Evolutionary conservation across 2,329 filamentous ascomycete genomes (phyloP), one percentile per base, ranked within the genome.

Genomic region (Clarireedia sp.): DNA sequence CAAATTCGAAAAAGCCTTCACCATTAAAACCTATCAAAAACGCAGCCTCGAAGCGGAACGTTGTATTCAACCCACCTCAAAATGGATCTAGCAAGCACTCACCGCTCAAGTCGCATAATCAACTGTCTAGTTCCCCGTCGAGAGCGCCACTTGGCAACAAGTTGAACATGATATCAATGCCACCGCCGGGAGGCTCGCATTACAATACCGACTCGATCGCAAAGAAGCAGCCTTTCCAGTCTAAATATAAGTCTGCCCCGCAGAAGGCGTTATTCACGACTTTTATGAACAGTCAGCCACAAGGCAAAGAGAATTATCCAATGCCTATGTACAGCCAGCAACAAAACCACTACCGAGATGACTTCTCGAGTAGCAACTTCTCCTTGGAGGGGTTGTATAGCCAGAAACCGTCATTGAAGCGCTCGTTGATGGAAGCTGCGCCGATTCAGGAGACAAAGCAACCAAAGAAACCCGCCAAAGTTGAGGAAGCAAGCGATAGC

Each of bases 351-450:
- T 65, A 64, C 29, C 43, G 57, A 23, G 59, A 65, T 36, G 55
- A 59, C 23, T 48, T 63, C 16, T 49, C 57, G 19, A 41, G 48
- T 26, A 57, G 77, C 61, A 76, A 74, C 65, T 67, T 81, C 26
- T 74, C 76, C 23, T 67, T 80, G 40, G 78, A 82, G 57, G 74
- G 71, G 51, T 77, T 75, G 59, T 80, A 78, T 56, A 55, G 55
- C 45, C 76, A 75, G 57, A 82, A 81, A 55, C 68, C 75, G 1
- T 72, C 75, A 8, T 73, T 73, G 43, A 84, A 84, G 68, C 83
- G 88, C 63, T 74, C 78, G 7, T 74, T 91, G 44, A 78, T 87
- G 70, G 89, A 95, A 51, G 81, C 87, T 4, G 82, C 86, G 4
- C 83, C 86, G 1, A 82, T 88, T 62, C 85, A 85, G 64, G 87